Percentiles rank a stretch among this genome's conserved stretches.
Evolutionary conservation across 495 filamentous ascomycete species (phyloP).

Genomic region (Podospora conica): DNA sequence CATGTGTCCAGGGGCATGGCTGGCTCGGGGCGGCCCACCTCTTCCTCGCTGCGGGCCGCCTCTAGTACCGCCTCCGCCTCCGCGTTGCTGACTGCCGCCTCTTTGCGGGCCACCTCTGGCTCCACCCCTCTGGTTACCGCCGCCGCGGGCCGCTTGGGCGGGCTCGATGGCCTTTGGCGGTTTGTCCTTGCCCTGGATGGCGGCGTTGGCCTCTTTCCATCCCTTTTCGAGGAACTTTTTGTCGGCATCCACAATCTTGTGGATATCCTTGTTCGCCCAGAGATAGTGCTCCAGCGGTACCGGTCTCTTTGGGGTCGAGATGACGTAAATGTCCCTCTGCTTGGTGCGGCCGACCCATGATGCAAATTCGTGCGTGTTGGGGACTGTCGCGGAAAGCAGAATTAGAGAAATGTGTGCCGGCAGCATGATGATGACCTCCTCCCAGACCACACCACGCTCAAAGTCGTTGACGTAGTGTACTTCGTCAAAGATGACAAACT

Average conservation of each 20-base stretch:
- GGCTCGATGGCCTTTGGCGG: slow-evolving; percentile 49
- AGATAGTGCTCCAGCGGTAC: slow-evolving; percentile 94
- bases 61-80: slow-evolving; percentile 51
- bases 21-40: slow-evolving; percentile 52
- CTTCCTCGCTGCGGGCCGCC: slow-evolving; percentile 47
- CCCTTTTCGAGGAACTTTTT: slow-evolving; percentile 85
- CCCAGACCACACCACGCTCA: slow-evolving; percentile 98
- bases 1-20: slow-evolving; percentile 68
- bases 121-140: slow-evolving; percentile 45
- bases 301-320: slow-evolving; percentile 91
- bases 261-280: slow-evolving; percentile 86
- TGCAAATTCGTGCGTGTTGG: slow-evolving; percentile 95
- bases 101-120: slow-evolving; percentile 45
- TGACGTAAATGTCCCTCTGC: slow-evolving; percentile 98
- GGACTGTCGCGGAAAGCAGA: slow-evolving; percentile 90
- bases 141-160: slow-evolving; percentile 42
- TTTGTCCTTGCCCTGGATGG: slow-evolving; percentile 77
- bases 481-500: slow-evolving; percentile 98
- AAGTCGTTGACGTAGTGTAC: slow-evolving; percentile 98
- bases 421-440: slow-evolving; percentile 99
- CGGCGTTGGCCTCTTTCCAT: slow-evolving; percentile 89
- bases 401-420: slow-evolving; percentile 95
- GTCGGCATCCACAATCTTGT: slow-evolving; percentile 88
- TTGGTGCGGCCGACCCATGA: slow-evolving; percentile 98
- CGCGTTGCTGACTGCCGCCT: slow-evolving; percentile 49